Evolutionary conservation across 2,329 filamentous ascomycete genomes (phyloP).

Genomic region (Ciborinia camelliae): DNA sequence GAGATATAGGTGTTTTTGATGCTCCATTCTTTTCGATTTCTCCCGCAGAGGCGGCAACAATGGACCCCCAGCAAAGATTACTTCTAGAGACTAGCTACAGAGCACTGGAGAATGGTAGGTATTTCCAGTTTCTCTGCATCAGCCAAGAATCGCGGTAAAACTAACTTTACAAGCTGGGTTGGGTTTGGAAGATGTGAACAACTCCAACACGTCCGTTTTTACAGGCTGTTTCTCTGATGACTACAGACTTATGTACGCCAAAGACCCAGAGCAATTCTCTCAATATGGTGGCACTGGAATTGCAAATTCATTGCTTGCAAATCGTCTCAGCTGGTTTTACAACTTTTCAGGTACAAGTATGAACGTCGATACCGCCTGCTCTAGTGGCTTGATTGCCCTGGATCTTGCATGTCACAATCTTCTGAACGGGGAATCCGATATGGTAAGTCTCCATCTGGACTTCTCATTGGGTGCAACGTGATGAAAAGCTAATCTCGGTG

Average conservation of each 20-base stretch:
- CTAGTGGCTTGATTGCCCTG: slow-evolving; percentile 51
- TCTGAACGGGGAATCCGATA: no score
- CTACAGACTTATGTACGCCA: background rate
- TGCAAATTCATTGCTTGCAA: slow-evolving; percentile 45
- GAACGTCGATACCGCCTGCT: slow-evolving; percentile 57
- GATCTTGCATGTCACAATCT: slow-evolving; percentile 52
- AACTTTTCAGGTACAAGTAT: slow-evolving; percentile 50
- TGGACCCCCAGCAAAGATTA: slow-evolving; percentile 49
- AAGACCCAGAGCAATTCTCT: slow-evolving; percentile 1
- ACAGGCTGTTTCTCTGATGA: slow-evolving; percentile 45
- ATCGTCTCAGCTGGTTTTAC: slow-evolving; percentile 53
- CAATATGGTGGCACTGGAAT: slow-evolving; percentile 30
- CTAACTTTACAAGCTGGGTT: slow-evolving; percentile 17
- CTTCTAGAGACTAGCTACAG: slow-evolving; percentile 43
- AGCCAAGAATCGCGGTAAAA: background rate
- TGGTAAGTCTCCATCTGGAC: no score
- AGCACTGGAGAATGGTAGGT: slow-evolving; percentile 34
- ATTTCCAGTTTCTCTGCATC: no score
- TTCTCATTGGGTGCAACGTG: no score
- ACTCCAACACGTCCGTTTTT: slow-evolving; percentile 43
- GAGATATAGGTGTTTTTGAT: slow-evolving; percentile 25
- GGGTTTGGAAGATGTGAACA: slow-evolving; percentile 9
- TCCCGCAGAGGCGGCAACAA: slow-evolving; percentile 28
- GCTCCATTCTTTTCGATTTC: slow-evolving; percentile 27
- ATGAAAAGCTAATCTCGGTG: no score